These are phyloP conservation scores for Sungouiozyma intestinalis DNA, from an alignment of 805 yeast genomes.

Conservation along the genomic window DNA sequence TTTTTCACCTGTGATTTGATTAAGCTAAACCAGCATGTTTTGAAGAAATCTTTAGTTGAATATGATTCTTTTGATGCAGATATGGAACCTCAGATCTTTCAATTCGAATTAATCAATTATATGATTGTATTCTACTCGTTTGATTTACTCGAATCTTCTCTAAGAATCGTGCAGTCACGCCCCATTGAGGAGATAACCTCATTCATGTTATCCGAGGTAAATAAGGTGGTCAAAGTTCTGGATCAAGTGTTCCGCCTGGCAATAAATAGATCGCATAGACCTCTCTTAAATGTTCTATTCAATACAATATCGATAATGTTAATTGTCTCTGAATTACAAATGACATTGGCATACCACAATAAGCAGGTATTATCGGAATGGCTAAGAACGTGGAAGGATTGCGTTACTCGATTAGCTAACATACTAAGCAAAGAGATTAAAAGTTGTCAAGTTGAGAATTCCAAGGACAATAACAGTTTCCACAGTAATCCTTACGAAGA, in stretches of 20 bases:
- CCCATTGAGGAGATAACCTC: conserved; percentile 3
- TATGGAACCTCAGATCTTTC: conserved; percentile 31
- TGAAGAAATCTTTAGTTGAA: conserved; percentile 18
- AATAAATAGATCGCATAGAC: conserved; percentile 36
- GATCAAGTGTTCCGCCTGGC: conserved; percentile 29
- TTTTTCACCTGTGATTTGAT: conserved; percentile 21
- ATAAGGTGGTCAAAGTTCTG: conserved; percentile 16
- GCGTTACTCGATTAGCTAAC: conserved; percentile 15
- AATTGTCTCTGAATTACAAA: conserved; percentile 31
- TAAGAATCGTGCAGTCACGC: conserved; percentile 18
- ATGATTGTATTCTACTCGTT: conserved; percentile 40
- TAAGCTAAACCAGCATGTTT: conserved; percentile 16
- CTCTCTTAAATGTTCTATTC: conserved; percentile 43
- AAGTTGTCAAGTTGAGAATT: conserved; percentile 6
- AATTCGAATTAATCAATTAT: conserved; percentile 39
- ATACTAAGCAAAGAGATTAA: conserved; percentile 14
- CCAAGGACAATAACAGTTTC: neutral
- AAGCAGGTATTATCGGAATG: neutral
- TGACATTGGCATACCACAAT: conserved; percentile 1
- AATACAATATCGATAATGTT: conserved; percentile 43
- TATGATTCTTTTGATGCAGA: conserved; percentile 12
- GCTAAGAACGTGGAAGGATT: conserved; percentile 18
- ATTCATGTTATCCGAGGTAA: conserved; percentile 15
- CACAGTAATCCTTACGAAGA: conserved; percentile 1
- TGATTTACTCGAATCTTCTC: conserved; percentile 46